Evolutionary conservation across 2,329 filamentous ascomycete genomes (phyloP), one percentile per base, ranked within the genome.

Genomic region (Sclerotinia borealis): DNA sequence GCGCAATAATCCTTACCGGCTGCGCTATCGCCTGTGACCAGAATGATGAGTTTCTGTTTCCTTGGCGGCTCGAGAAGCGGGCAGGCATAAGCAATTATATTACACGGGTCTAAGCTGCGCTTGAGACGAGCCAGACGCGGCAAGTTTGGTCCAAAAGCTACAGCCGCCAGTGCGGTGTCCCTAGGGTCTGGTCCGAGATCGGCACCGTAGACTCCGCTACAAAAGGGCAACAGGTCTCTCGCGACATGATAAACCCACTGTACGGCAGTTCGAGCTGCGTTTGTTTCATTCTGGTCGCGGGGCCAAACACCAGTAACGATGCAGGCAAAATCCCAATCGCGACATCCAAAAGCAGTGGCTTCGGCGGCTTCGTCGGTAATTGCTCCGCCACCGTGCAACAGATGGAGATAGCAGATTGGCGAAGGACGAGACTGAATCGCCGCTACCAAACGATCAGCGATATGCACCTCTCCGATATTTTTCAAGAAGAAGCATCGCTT

Each of bases 241-340:
- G 73, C 80, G 56, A 84, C 76, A 1, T 77, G 65, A 70, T 88
- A 87, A 22, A 87, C 85, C 85, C 85, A 88, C 5, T 70, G 61
- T 4, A 81, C 70, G 2, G 73, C 76, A 62, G 70, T 70, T 65
- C 64, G 74, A 65, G 80, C 76, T 13, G 66, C 45, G 51, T 76
- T 72, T 0, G 77, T 80, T 49, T 71, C 77, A 66, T 85, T 82
- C 72, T 82, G 71, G 11, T 81, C 76, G 19, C 83, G 81, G 2
- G 77, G 76, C 85, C 85, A 88, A 63, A 86, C 80, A 31, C 83
- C 85, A 6, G 85, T 88, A 48, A 89, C 70, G 5, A 88, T 82
- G 68, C 85, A 88, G 51, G 85, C 85, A 75, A 82, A 88, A 37
- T 83, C 78, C 85, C 85, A 88, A 71, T 84, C 78, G 73, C 85